A percentile compares a stretch with the other conserved stretches of the same genome.
Conservation (phyloP, 768 basidiomycete species). For the Sistotremastrum suecicum region DNA sequence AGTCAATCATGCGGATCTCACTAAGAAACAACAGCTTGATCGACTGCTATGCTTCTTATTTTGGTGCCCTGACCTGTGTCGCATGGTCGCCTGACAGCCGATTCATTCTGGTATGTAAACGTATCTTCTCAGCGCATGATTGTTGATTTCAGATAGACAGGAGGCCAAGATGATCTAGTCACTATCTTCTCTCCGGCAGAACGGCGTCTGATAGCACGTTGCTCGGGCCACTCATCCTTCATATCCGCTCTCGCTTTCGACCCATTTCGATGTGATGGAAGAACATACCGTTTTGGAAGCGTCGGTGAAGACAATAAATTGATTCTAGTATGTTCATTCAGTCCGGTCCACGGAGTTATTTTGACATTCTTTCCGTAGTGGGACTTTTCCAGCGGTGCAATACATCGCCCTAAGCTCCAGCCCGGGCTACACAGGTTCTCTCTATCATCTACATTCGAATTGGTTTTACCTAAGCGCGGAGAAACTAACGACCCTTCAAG, state of each 20-base stretch:
- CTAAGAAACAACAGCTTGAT: conserved; percentile 43
- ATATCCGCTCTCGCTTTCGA: conserved; percentile 86
- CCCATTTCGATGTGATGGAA: conserved; percentile 70
- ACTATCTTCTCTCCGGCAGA: conserved; percentile 94
- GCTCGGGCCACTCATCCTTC: conserved; percentile 95
- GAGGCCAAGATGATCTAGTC: conserved; percentile 92
- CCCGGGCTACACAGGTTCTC: conserved; percentile 51
- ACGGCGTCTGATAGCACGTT: conserved; percentile 84
- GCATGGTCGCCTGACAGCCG: conserved; percentile 94
- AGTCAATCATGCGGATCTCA: too few relatives aligned
- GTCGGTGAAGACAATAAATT: conserved; percentile 96
- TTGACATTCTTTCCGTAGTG: conserved; percentile 36
- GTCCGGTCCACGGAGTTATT: neutral
- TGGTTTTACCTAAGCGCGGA: conserved; percentile 42
- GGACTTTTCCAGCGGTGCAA: conserved; percentile 84
- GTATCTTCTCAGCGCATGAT: conserved; percentile 1
- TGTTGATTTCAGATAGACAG: conserved; percentile 39
- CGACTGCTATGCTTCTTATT: conserved; percentile 91
- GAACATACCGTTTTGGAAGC: conserved; percentile 89
- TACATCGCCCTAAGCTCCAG: conserved; percentile 79
- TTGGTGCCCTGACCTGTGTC: conserved; percentile 79
- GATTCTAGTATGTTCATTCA: conserved; percentile 51
- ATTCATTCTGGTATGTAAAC: conserved; percentile 59
- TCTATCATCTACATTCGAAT: conserved; percentile 64
- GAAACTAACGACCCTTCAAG: conserved; percentile 36